Percentiles rank a stretch among this genome's conserved stretches.
Conservation (phyloP, 208 protist species). For the Trypanosoma congolense region DNA sequence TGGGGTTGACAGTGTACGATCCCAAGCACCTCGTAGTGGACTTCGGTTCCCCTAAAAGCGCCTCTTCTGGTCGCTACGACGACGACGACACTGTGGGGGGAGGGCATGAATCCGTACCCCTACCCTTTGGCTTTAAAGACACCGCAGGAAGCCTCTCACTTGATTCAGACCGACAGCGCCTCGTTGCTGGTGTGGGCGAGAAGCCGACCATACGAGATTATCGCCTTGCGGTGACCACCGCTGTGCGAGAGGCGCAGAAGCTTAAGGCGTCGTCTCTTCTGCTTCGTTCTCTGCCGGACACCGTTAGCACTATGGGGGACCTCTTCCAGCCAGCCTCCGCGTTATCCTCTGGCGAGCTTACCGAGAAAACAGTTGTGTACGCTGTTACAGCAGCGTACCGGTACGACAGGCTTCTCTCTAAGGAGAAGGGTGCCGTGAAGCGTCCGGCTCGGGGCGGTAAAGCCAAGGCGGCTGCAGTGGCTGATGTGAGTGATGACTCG, state of each 20-base stretch:
- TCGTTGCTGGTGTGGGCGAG: constrained; percentile 25
- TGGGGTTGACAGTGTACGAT: constrained; percentile 21
- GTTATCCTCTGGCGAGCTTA: constrained; percentile 36
- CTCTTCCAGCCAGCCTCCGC: constrained; percentile 40
- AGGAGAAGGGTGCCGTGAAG: neutral
- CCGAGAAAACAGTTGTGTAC: constrained; percentile 64
- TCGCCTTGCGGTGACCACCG: constrained; percentile 57
- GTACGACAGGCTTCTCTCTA: constrained; percentile 59
- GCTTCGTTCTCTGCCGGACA: constrained; percentile 21
- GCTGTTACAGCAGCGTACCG: constrained; percentile 72
- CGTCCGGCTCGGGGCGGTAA: neutral
- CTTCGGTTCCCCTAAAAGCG: constrained; percentile 2
- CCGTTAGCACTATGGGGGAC: constrained; percentile 23
- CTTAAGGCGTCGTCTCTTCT: constrained; percentile 22
- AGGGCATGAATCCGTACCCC: neutral
- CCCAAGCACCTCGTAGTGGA: constrained; percentile 2
- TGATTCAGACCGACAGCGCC: constrained; percentile 5
- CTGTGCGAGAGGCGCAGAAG: constrained; percentile 62
- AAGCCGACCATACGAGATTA: constrained; percentile 50
- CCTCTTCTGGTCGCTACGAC: constrained; percentile 3
- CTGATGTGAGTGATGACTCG: neutral
- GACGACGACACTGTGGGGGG: constrained; percentile 1
- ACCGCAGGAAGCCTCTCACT: constrained; percentile 34
- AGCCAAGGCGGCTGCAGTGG: neutral
- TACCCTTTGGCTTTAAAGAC: constrained; percentile 42